phyloP scores from a whole-genome alignment of 345 rosid species.

The Carallia pectinifolia region DNA sequence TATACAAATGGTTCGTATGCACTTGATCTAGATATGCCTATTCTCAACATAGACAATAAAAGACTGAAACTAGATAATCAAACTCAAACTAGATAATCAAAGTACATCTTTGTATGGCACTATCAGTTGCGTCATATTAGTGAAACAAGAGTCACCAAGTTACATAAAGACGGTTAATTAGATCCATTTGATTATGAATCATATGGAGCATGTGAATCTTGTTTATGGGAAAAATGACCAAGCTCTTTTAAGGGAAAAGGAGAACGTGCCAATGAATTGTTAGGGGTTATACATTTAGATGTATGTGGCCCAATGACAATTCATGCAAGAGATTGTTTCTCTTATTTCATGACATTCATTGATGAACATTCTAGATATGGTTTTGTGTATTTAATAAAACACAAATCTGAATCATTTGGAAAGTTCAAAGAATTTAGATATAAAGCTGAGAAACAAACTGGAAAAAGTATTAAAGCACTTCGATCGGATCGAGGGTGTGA shows the following conservation, averaged over 20 bases:
- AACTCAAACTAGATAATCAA: not conserved
- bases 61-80: too few relatives aligned
- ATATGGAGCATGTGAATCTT: not conserved
- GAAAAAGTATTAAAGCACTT: too few relatives aligned
- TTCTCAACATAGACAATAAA: too few relatives aligned
- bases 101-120: too few relatives aligned
- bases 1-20: too few relatives aligned
- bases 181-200: not conserved
- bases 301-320: too few relatives aligned
- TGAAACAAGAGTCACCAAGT: not conserved
- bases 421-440: too few relatives aligned
- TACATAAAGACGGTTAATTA: not conserved
- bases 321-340: not conserved
- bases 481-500: too few relatives aligned
- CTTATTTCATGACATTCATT: not conserved
- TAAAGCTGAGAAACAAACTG: too few relatives aligned
- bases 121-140: not conserved
- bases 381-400: not conserved
- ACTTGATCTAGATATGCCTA: too few relatives aligned
- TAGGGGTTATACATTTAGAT: not conserved
- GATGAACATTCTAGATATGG: not conserved
- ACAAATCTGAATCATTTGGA: not conserved
- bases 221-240: not conserved
- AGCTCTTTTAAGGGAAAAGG: not conserved
- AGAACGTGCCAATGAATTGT: not conserved